phyloP scores from a whole-genome alignment of 352 stramenopile species.

The Elongisporangium prolatum region DNA sequence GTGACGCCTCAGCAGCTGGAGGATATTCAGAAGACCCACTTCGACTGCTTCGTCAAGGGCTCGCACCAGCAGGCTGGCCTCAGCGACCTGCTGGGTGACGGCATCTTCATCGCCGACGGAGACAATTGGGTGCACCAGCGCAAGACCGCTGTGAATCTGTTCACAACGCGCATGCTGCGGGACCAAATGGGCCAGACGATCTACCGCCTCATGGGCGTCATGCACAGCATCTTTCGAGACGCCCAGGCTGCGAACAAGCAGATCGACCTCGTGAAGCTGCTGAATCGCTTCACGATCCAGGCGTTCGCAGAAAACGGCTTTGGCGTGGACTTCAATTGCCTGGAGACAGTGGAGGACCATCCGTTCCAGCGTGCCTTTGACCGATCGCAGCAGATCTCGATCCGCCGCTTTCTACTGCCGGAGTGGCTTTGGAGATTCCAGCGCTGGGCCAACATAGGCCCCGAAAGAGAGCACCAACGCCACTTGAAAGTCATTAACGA shows the following conservation, averaged over 20 bases:
- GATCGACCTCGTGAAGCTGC: constrained; percentile 10
- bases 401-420: constrained; percentile 33
- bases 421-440: constrained; percentile 47
- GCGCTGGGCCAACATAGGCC: constrained; percentile 25
- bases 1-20: constrained; percentile 25
- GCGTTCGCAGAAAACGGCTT: constrained; percentile 72
- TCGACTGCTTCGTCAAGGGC: constrained; percentile 67
- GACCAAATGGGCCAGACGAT: constrained; percentile 35
- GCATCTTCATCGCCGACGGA: constrained; percentile 57
- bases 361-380: constrained; percentile 47
- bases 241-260: constrained; percentile 3
- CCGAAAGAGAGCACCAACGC: constrained; percentile 23
- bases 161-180: constrained; percentile 51
- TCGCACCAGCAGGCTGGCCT: constrained; percentile 20
- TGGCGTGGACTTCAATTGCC: constrained; percentile 46
- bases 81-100: constrained; percentile 40
- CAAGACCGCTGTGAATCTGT: constrained; percentile 75
- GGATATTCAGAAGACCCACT: constrained; percentile 40
- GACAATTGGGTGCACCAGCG: constrained; percentile 55
- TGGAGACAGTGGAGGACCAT: constrained; percentile 20
- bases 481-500: constrained; percentile 30
- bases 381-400: constrained; percentile 23
- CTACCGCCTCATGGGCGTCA: constrained; percentile 9
- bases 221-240: constrained; percentile 4
- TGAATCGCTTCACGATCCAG: constrained; percentile 54